These are phyloP conservation scores for Ophiorrhiza pumila DNA, from an alignment of 257 asterid species.

Conservation along the genomic window DNA sequence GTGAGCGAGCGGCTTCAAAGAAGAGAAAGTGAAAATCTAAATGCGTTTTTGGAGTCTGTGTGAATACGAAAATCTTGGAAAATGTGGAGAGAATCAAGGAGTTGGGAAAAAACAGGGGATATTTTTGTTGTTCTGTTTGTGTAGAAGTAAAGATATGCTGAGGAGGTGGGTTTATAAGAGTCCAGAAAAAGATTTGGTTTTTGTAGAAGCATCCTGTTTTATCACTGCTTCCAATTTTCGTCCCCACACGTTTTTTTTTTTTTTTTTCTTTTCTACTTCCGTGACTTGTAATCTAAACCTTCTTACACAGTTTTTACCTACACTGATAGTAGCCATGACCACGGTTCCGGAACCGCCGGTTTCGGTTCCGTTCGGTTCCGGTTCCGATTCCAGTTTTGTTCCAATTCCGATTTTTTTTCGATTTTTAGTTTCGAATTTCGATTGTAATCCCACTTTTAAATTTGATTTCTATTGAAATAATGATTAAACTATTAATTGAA, in stretches of 20 bases:
- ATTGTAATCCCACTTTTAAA: too few relatives aligned
- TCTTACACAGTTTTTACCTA: slow-evolving; percentile 7
- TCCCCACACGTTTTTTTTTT: slow-evolving; percentile 53
- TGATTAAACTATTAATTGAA: too few relatives aligned
- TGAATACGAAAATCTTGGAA: slow-evolving; percentile 13
- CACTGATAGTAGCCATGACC: too few relatives aligned
- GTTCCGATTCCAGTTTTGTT: too few relatives aligned
- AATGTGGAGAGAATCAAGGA: slow-evolving; percentile 11
- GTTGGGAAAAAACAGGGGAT: slow-evolving; percentile 5
- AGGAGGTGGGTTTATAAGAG: slow-evolving; percentile 35
- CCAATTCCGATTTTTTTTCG: too few relatives aligned
- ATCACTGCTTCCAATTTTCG: slow-evolving; percentile 35
- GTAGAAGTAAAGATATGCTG: slow-evolving; percentile 1
- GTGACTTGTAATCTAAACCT: slow-evolving; percentile 51
- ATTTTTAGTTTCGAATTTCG: too few relatives aligned
- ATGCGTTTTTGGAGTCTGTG: slow-evolving; percentile 9
- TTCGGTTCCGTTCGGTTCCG: too few relatives aligned
- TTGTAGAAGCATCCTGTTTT: slow-evolving; percentile 39
- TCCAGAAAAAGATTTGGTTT: slow-evolving; percentile 31
- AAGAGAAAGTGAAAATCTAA: neutral
- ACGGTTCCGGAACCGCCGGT: too few relatives aligned
- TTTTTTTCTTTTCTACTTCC: slow-evolving; percentile 28
- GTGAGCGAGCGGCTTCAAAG: slow-evolving; percentile 69
- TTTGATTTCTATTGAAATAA: too few relatives aligned
- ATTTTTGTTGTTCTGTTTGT: neutral